Evolutionary conservation across 768 basidiomycete genomes (phyloP).

Genomic region (Panaeolus cyanescens): DNA sequence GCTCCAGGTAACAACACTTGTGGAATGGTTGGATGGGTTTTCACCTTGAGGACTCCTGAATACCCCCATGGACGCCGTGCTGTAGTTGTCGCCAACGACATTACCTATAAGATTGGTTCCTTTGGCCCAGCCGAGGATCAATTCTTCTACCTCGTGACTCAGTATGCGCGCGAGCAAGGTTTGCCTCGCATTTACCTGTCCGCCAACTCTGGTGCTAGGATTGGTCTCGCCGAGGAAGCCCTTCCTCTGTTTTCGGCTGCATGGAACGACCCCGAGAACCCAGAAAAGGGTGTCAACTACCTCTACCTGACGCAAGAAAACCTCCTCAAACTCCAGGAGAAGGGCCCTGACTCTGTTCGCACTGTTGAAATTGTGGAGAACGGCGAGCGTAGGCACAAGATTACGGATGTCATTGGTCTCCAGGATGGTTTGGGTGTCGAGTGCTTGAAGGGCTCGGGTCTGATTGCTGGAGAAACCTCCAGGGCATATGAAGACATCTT

Average conservation of each 20-base stretch:
- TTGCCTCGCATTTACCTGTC: conserved; percentile 97
- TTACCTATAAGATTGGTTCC: conserved; percentile 98
- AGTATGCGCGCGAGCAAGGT: conserved; percentile 87
- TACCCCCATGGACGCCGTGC: conserved; percentile 85
- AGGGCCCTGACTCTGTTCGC: conserved; percentile 74
- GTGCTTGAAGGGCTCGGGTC: conserved; percentile 92
- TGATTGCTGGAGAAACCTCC: conserved; percentile 98
- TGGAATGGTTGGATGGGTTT: conserved; percentile 99
- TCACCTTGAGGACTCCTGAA: conserved; percentile 90
- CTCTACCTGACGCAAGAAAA: conserved; percentile 95
- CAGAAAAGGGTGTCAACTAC: conserved; percentile 96
- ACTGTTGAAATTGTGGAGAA: conserved; percentile 84
- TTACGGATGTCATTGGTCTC: conserved; percentile 95
- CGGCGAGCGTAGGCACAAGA: conserved; percentile 89
- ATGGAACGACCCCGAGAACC: conserved; percentile 80
- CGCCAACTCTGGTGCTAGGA: conserved; percentile 97
- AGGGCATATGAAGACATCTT: conserved; percentile 99
- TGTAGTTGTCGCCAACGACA: conserved; percentile 95
- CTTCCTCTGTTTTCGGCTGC: conserved; percentile 87
- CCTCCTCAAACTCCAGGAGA: conserved; percentile 86
- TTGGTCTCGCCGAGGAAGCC: conserved; percentile 93
- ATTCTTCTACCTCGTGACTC: conserved; percentile 94
- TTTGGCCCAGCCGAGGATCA: conserved; percentile 96
- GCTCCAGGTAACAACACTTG: conserved; percentile 92
- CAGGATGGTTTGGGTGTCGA: conserved; percentile 98